A percentile compares a stretch with the other conserved stretches of the same genome.
Evolutionary conservation across 164 flowering plant species (phyloP).

Genomic region (Houttuynia cordata): DNA sequence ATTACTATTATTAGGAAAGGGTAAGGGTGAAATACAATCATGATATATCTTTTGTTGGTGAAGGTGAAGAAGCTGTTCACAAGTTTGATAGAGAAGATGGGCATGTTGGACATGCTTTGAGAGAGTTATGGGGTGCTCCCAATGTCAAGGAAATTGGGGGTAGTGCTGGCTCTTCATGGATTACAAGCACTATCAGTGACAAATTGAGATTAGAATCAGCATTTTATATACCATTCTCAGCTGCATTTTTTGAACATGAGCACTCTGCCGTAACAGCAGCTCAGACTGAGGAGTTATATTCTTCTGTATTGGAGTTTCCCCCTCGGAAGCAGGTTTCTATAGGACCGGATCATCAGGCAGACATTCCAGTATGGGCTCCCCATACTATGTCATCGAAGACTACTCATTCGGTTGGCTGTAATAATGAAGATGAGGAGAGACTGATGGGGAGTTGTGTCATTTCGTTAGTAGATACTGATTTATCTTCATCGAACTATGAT

Average conservation of each 20-base stretch:
- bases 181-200: conserved; percentile 1
- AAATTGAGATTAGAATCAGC: conserved; percentile 3
- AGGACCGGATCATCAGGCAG: conserved; percentile 28
- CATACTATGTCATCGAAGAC: not conserved
- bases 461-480: conserved; percentile 31
- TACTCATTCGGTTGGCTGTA: conserved; percentile 1
- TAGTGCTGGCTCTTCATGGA: conserved; percentile 1
- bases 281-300: conserved; percentile 4
- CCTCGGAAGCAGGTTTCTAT: conserved; percentile 5
- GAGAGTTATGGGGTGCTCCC: conserved; percentile 3
- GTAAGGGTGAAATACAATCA: no score
- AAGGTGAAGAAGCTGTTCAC: conserved; percentile 17
- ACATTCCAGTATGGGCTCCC: conserved; percentile 29
- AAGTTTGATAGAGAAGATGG: conserved; percentile 9
- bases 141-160: conserved; percentile 1
- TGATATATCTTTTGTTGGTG: not conserved
- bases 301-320: conserved; percentile 1
- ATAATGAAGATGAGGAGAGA: conserved; percentile 5
- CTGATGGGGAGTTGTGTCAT: conserved; percentile 42
- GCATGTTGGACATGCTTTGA: conserved; percentile 2
- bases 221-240: not conserved
- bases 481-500: conserved; percentile 1
- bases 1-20: not conserved
- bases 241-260: conserved; percentile 1
- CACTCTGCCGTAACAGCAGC: not conserved